phyloP scores from a whole-genome alignment of 2,329 filamentous ascomycete species.

The Gnomoniopsis sp. region DNA sequence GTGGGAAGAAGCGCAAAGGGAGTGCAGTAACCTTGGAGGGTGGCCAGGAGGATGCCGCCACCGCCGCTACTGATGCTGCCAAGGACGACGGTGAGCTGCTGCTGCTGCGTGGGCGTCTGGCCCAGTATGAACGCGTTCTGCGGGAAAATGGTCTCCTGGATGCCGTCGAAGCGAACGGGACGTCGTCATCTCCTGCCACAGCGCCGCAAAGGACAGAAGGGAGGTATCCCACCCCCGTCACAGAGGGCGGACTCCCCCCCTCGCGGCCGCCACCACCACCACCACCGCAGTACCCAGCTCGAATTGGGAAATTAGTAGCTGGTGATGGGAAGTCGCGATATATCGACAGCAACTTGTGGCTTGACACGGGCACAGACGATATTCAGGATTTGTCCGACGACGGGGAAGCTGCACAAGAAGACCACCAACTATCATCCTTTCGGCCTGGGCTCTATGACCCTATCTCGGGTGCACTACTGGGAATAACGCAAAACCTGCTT shows the following conservation, averaged over 20 bases:
- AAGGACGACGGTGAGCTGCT: no score
- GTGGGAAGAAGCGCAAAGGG: slow-evolving; percentile 32
- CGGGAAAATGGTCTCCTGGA: slow-evolving; percentile 30
- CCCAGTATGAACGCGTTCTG: slow-evolving; percentile 37
- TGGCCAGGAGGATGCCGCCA: no score
- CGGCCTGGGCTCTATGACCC: slow-evolving; percentile 6
- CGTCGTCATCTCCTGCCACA: not conserved
- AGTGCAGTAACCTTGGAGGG: no score
- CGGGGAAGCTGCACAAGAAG: slow-evolving; percentile 25
- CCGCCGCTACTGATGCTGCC: no score
- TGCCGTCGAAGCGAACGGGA: not conserved
- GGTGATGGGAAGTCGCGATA: slow-evolving; percentile 36
- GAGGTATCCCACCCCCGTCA: not conserved
- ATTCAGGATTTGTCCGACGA: slow-evolving; percentile 22
- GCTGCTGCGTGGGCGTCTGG: slow-evolving; percentile 35
- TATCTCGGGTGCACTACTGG: slow-evolving; percentile 18
- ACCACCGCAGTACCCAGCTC: not conserved
- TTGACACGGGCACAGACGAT: slow-evolving; percentile 24
- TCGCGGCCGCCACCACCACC: slow-evolving; percentile 1
- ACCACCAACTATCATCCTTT: not conserved
- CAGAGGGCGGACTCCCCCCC: slow-evolving; percentile 12
- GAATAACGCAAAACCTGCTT: slow-evolving; percentile 13
- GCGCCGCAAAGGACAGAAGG: not conserved
- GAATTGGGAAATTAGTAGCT: slow-evolving; percentile 22
- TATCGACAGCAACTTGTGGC: slow-evolving; percentile 33